These are phyloP conservation scores for Aspergillus sp. DNA, from an alignment of 2,329 filamentous ascomycete species.

Conservation along the genomic window DNA sequence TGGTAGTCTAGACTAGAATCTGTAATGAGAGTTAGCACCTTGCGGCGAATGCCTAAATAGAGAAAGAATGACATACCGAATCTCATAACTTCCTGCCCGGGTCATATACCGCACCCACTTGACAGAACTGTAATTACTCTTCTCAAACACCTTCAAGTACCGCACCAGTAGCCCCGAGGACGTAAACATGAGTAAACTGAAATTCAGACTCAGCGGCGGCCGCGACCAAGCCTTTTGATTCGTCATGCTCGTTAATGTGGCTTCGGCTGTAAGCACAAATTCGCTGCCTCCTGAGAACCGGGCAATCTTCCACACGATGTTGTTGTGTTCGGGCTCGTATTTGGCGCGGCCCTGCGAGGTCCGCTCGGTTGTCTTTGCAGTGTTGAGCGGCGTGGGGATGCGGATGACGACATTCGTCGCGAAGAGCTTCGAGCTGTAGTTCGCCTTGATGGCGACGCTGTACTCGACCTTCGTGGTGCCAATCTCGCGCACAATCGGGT, in stretches of 20 bases:
- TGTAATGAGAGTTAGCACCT: constrained; percentile 8
- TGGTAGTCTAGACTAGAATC: constrained; percentile 17
- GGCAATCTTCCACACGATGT: constrained; percentile 98
- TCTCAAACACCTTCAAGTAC: constrained; percentile 98
- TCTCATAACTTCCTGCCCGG: constrained; percentile 94
- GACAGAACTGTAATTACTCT: constrained; percentile 97
- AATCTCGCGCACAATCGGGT: constrained; percentile 96
- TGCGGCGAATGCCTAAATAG: neutral
- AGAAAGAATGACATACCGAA: constrained; percentile 60
- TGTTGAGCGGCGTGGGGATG: constrained; percentile 95
- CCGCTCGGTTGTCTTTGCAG: constrained; percentile 86
- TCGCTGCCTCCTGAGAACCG: constrained; percentile 98
- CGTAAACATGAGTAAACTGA: constrained; percentile 96
- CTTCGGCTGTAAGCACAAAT: constrained; percentile 91
- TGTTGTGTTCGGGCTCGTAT: constrained; percentile 97
- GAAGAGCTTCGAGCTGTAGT: constrained; percentile 94
- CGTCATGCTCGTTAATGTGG: constrained; percentile 92
- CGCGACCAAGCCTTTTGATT: constrained; percentile 97
- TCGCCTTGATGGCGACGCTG: constrained; percentile 94
- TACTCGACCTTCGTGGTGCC: constrained; percentile 98
- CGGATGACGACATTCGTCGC: constrained; percentile 94
- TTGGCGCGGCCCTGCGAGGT: constrained; percentile 96
- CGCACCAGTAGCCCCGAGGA: constrained; percentile 88
- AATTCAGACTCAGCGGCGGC: constrained; percentile 87
- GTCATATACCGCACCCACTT: constrained; percentile 99